phyloP scores from a whole-genome alignment of 2,329 filamentous ascomycete species.

The Verticillium dahliae region DNA sequence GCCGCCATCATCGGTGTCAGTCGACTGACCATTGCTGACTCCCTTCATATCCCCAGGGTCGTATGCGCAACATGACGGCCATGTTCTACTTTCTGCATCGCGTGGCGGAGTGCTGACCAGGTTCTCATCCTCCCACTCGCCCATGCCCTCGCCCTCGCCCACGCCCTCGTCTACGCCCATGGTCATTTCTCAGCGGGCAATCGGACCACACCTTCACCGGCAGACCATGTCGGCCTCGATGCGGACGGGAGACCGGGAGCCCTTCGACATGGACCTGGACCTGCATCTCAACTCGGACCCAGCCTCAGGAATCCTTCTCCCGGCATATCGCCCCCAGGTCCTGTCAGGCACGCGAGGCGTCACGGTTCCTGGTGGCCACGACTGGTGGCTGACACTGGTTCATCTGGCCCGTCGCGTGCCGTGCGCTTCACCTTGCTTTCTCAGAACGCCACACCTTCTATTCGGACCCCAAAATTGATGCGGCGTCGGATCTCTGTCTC shows the following conservation, averaged over 20 bases:
- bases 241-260: too few species aligned
- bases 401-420: neutral
- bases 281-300: neutral
- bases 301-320: neutral
- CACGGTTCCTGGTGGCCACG: neutral
- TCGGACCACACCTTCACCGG: too few species aligned
- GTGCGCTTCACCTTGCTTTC: neutral
- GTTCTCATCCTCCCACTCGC: too few species aligned
- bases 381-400: neutral
- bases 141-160: too few species aligned
- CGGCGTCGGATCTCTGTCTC: neutral
- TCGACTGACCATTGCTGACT: too few species aligned
- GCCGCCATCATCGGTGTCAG: neutral
- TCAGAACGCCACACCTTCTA: neutral
- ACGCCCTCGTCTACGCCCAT: too few species aligned
- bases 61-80: too few species aligned
- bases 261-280: neutral
- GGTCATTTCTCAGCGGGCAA: too few species aligned
- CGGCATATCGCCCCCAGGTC: neutral
- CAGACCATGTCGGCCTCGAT: too few species aligned
- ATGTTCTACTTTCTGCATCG: too few species aligned
- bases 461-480: neutral
- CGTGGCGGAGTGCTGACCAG: too few species aligned
- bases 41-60: too few species aligned
- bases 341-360: neutral